Percentiles rank a stretch among this genome's conserved stretches.
phyloP scores from a whole-genome alignment of 2,329 filamentous ascomycete genomes.

The Arachnomyces sp. region DNA sequence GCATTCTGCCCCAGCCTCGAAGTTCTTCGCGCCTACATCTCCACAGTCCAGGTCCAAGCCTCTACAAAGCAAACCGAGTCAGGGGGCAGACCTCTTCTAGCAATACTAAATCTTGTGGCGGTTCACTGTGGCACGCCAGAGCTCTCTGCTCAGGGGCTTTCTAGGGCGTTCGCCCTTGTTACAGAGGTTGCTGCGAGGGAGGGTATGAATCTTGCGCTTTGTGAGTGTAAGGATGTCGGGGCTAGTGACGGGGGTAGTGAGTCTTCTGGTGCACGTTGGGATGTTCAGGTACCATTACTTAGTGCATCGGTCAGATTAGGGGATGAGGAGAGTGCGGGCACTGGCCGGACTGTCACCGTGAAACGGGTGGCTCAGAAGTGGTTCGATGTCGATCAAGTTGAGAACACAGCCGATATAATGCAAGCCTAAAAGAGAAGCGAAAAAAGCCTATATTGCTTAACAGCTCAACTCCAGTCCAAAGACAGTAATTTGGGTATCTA shows the following conservation, averaged over 20 bases:
- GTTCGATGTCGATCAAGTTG: constrained; percentile 50
- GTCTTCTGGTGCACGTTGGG: constrained; percentile 31
- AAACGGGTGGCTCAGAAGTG: constrained; percentile 54
- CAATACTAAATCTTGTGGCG: constrained; percentile 33
- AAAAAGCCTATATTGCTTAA: constrained; percentile 1
- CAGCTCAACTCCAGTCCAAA: neutral
- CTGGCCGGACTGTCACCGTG: constrained; percentile 51
- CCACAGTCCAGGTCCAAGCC: constrained; percentile 41
- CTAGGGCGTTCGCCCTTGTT: constrained; percentile 33
- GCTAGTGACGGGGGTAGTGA: constrained; percentile 20
- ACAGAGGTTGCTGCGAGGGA: constrained; percentile 29
- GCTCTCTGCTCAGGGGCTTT: constrained; percentile 42
- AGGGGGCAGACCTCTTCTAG: constrained; percentile 22
- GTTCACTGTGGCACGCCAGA: constrained; percentile 37
- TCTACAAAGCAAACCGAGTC: constrained; percentile 14
- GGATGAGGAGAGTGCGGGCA: constrained; percentile 47
- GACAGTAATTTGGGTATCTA: constrained; percentile 30
- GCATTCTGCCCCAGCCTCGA: constrained; percentile 68
- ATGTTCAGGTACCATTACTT: constrained; percentile 53
- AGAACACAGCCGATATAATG: constrained; percentile 9
- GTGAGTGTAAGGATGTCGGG: constrained; percentile 31
- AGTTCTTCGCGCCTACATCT: constrained; percentile 67
- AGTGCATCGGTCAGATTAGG: constrained; percentile 43
- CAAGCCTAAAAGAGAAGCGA: neutral
- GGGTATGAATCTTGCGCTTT: constrained; percentile 28